These are phyloP conservation scores for Lonicera japonica DNA, from an alignment of 129 eudicot genomes.

Conservation along the genomic window DNA sequence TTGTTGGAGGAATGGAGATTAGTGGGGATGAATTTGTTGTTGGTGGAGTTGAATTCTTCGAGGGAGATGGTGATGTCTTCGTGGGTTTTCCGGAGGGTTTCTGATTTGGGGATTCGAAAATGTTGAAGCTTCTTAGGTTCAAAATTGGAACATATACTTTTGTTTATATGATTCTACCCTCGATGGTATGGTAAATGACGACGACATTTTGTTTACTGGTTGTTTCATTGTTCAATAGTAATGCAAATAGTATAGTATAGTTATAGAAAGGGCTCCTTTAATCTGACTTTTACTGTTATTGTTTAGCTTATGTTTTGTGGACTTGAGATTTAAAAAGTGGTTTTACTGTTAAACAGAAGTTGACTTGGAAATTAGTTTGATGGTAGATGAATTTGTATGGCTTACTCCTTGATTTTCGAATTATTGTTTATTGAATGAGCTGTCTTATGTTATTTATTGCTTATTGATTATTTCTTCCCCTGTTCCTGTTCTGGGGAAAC, in stretches of 20 bases:
- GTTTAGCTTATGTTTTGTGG: neutral
- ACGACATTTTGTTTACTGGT: constrained; percentile 12
- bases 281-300: neutral
- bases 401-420: too few species aligned
- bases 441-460: too few species aligned
- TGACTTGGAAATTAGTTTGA: too few species aligned
- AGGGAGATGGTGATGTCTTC: constrained; percentile 40
- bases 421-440: too few species aligned
- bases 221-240: constrained; percentile 7
- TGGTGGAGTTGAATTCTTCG: constrained; percentile 28
- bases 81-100: constrained; percentile 27
- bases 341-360: neutral
- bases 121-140: constrained; percentile 12
- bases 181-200: constrained; percentile 10
- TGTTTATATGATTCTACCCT: constrained; percentile 7
- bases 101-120: constrained; percentile 1
- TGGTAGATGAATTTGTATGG: too few species aligned
- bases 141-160: constrained; percentile 7
- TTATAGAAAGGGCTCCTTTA: neutral
- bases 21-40: neutral
- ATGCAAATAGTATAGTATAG: constrained; percentile 12
- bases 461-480: too few species aligned
- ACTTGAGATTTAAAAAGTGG: too few species aligned
- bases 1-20: constrained; percentile 14
- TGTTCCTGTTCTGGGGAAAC: too few species aligned